Percentiles rank a stretch among this genome's conserved stretches.
These are phyloP conservation scores for Naganishia albida DNA, from an alignment of 1,284 basidiomycete genomes.

Conservation along the genomic window DNA sequence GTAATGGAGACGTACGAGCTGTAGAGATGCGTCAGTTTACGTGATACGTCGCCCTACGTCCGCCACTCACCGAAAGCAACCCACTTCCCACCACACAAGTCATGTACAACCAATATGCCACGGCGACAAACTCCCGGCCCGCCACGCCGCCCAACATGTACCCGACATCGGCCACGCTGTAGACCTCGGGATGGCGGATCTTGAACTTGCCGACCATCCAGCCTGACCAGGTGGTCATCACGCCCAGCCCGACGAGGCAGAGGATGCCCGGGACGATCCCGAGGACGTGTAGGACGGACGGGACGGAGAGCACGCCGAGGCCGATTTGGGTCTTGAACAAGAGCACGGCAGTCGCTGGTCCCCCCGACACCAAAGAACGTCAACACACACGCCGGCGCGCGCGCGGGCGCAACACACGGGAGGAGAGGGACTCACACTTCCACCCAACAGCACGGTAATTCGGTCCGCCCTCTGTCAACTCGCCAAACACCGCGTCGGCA, in stretches of 20 bases:
- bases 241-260: conserved; percentile 21
- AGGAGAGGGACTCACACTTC: conserved; percentile 24
- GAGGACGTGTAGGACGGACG: conserved; percentile 60
- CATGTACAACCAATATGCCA: conserved; percentile 29
- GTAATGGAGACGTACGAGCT: conserved; percentile 6
- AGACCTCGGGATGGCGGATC: conserved; percentile 61
- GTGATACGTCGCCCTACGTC: background rate
- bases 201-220: conserved; percentile 63
- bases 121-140: conserved; percentile 57
- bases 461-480: conserved; percentile 38
- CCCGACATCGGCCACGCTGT: conserved; percentile 64
- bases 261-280: conserved; percentile 57
- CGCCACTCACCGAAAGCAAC: conserved; percentile 26
- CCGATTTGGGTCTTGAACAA: conserved; percentile 66
- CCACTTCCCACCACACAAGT: conserved; percentile 29
- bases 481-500: conserved; percentile 41
- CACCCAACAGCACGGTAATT: conserved; percentile 41
- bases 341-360: conserved; percentile 49
- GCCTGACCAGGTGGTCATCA: conserved; percentile 50
- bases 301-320: conserved; percentile 63
- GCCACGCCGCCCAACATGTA: conserved; percentile 60
- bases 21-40: background rate
- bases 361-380: background rate
- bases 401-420: too few species aligned
- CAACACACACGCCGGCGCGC: background rate